A percentile compares a stretch with the other conserved stretches of the same genome.
These are phyloP conservation scores for Noccaea caerulescens DNA, from an alignment of 345 rosid species.

Conservation along the genomic window DNA sequence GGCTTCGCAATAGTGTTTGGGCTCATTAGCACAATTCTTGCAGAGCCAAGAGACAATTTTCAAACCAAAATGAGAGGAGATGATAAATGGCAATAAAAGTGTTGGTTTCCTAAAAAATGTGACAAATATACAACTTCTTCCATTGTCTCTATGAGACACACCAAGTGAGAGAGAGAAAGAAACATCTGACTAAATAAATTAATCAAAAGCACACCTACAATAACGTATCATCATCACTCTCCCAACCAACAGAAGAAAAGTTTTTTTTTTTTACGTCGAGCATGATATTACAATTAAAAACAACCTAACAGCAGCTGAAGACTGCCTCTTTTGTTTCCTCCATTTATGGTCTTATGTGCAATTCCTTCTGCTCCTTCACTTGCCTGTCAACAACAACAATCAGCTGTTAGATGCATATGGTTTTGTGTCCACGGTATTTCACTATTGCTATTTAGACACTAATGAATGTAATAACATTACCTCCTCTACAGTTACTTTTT, in stretches of 20 bases:
- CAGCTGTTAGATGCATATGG: conserved; percentile 28
- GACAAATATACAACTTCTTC: conserved; percentile 37
- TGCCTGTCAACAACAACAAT: conserved; percentile 54
- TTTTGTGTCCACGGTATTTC: not conserved
- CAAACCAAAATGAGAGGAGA: not conserved
- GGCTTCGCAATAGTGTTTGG: too few relatives aligned
- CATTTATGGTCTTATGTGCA: conserved; percentile 42
- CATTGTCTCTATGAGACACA: conserved; percentile 13
- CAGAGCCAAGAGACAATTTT: too few relatives aligned
- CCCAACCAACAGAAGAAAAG: conserved; percentile 34
- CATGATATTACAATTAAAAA: conserved; percentile 21
- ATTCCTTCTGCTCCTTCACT: conserved; percentile 47
- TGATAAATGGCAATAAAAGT: conserved; percentile 12
- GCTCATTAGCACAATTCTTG: too few relatives aligned
- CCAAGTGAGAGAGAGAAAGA: not conserved
- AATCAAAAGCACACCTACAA: conserved; percentile 39
- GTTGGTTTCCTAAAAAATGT: conserved; percentile 13
- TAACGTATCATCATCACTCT: conserved; percentile 29
- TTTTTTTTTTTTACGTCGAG: not conserved
- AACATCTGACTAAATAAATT: conserved; percentile 23
- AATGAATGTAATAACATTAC: conserved; percentile 28
- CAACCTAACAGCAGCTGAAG: conserved; percentile 33
- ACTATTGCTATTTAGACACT: not conserved
- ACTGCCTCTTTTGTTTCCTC: conserved; percentile 21
- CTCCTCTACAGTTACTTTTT: conserved; percentile 55